Evolutionary conservation across 768 basidiomycete species (phyloP), one percentile per base, ranked within the genome.

Genomic region (Exidia glandulosa): DNA sequence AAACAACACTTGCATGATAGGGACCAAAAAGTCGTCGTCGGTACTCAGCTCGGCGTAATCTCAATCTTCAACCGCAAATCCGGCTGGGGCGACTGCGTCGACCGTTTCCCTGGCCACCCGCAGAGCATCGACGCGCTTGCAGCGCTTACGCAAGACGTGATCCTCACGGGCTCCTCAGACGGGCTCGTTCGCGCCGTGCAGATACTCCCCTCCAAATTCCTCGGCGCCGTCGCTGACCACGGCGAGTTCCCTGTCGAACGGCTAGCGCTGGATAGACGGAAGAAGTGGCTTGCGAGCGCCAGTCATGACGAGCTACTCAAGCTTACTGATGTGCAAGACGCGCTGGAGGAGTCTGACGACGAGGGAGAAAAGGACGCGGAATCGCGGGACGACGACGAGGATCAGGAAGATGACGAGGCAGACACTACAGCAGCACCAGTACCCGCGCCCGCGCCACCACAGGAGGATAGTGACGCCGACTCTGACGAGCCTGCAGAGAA

Each of bases 41-140:
- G 94, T 13, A 94, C 92, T 0, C 92, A 94, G 63, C 71, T 90
- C 36, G 94, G 94, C 57, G 86, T 94, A 19, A 75, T 97, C 19
- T 92, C 90, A 5, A 82, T 96, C 59, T 96, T 94, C 75, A 93
- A 94, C 70, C 82, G 87, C 29, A 84, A 75, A 45, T 87, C 83
- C 64, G 94, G 93, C 7, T 95, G 90, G 85, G 86, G 83, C 4
- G 94, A 96, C 70, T 94, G 91, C 66, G 90, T 94, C 14, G 92
- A 95, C 71, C 82, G 92, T 56, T 77, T 94, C 32, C 88, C 90
- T 47, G 92, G 92, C 2, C 94, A 96, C 71, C 94, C 94, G 3
- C 80, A 90, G 63, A 94, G 92, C 12, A 82, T 96, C 55, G 94
- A 96, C 67, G 84, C 94, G 4, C 77, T 96, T 33, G 91, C 90